Conservation (phyloP, 768 basidiomycete species). For the Tricholoma furcatifolium region DNA sequence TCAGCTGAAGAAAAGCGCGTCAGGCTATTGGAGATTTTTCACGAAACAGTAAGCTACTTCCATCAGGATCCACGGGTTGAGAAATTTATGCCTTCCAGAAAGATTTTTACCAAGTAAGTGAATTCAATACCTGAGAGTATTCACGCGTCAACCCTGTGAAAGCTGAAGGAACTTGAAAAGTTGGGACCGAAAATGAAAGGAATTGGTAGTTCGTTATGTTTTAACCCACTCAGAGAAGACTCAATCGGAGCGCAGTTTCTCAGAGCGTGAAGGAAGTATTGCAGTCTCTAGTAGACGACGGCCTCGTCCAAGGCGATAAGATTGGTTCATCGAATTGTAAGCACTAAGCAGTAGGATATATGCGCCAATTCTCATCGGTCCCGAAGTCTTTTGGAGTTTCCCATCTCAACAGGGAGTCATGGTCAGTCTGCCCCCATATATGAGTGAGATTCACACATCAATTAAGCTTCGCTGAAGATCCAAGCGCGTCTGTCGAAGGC, state of each 20-base stretch:
- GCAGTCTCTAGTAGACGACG: conserved; percentile 84
- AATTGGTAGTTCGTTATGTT: conserved; percentile 53
- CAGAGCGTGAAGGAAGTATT: conserved; percentile 93
- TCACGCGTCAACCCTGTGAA: conserved; percentile 1
- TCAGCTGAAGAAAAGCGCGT: conserved; percentile 89
- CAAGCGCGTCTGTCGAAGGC: conserved; percentile 52
- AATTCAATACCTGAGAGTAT: background rate
- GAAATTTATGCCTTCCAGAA: conserved; percentile 46
- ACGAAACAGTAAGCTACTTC: conserved; percentile 65
- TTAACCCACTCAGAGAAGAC: background rate
- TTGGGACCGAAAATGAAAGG: conserved; percentile 86
- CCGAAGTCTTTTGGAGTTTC: conserved; percentile 91
- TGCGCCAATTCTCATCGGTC: conserved; percentile 15
- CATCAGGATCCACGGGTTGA: background rate
- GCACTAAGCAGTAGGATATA: conserved; percentile 23
- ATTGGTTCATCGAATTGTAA: conserved; percentile 93
- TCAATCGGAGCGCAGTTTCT: conserved; percentile 49
- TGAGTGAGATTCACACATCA: background rate
- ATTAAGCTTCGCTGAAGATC: conserved; percentile 36
- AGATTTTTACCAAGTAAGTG: conserved; percentile 72
- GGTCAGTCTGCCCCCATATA: conserved; percentile 35
- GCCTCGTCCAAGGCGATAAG: conserved; percentile 85
- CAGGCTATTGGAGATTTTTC: conserved; percentile 89
- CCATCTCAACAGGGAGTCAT: conserved; percentile 83
- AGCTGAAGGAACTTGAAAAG: conserved; percentile 94